These are phyloP conservation scores for Azolla pinnata DNA, from an alignment of 75 land plant genomes.

Conservation along the genomic window DNA sequence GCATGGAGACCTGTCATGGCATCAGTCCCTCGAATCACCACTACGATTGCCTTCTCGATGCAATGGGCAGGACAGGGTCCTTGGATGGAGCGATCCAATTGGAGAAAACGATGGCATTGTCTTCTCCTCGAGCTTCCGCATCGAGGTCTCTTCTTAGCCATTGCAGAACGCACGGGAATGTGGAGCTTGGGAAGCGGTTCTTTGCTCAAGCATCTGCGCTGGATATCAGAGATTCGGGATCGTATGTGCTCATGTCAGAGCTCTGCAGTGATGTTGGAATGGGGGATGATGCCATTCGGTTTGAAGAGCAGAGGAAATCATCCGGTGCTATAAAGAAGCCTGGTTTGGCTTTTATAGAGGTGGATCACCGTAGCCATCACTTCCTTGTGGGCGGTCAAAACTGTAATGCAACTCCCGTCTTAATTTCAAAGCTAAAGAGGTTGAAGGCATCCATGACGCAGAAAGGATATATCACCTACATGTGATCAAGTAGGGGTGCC, in stretches of 20 bases:
- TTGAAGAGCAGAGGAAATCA: constrained; percentile 3
- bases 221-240: neutral
- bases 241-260: constrained; percentile 5
- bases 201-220: neutral
- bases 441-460: neutral
- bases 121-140: constrained; percentile 1
- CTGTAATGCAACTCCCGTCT: neutral
- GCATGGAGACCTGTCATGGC: constrained; percentile 1
- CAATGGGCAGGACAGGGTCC: constrained; percentile 5
- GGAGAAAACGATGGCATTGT: neutral
- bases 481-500: too few relatives aligned
- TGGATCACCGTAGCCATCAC: neutral
- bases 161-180: neutral
- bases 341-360: constrained; percentile 2
- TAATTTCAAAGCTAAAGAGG: neutral
- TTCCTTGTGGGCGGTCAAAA: neutral
- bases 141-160: constrained; percentile 12
- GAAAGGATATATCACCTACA: neutral
- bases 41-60: constrained; percentile 8
- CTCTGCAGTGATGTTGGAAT: neutral
- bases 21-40: constrained; percentile 2
- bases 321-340: neutral
- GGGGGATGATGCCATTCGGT: neutral
- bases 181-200: neutral
- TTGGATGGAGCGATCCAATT: constrained; percentile 9